Conservation (phyloP, 2,329 filamentous ascomycete genomes). For the Biscogniauxia sp. region DNA sequence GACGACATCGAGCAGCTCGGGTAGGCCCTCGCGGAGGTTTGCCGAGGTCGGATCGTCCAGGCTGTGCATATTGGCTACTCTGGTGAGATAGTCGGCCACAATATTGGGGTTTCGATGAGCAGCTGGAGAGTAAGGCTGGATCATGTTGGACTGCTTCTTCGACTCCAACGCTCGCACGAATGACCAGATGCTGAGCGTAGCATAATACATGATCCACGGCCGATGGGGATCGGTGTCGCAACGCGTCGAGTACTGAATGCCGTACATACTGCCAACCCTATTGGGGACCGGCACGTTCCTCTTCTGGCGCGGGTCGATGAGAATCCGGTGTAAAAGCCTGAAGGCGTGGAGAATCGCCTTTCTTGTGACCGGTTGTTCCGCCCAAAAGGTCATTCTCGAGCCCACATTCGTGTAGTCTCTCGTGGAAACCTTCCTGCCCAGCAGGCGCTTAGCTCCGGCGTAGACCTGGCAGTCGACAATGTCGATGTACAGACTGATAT, state of each 20-base stretch:
- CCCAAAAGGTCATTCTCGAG: conserved; percentile 77
- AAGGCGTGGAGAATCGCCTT: conserved; percentile 85
- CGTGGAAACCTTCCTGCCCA: conserved; percentile 75
- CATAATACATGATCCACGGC: conserved; percentile 89
- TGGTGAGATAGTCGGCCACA: conserved; percentile 49
- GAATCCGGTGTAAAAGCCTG: conserved; percentile 73
- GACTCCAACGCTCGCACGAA: conserved; percentile 73
- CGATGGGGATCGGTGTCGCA: conserved; percentile 80
- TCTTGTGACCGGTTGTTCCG: conserved; percentile 68
- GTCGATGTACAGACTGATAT: conserved; percentile 86
- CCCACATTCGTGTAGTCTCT: conserved; percentile 72
- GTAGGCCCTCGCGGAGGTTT: conserved; percentile 58
- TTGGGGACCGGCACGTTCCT: conserved; percentile 25
- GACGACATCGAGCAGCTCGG: conserved; percentile 45
- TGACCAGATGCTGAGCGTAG: conserved; percentile 80
- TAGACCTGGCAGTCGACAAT: conserved; percentile 90
- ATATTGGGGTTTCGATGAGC: conserved; percentile 30
- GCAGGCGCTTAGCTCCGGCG: conserved; percentile 71
- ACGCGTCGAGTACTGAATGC: conserved; percentile 65
- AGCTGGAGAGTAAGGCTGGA: conserved; percentile 37
- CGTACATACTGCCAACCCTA: conserved; percentile 30
- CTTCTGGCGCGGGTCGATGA: conserved; percentile 52
- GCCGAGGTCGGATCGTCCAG: conserved; percentile 61
- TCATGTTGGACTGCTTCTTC: conserved; percentile 51
- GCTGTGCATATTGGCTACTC: conserved; percentile 61